Conservation (phyloP, 306 rosid species). For the Pueraria montana region DNA sequence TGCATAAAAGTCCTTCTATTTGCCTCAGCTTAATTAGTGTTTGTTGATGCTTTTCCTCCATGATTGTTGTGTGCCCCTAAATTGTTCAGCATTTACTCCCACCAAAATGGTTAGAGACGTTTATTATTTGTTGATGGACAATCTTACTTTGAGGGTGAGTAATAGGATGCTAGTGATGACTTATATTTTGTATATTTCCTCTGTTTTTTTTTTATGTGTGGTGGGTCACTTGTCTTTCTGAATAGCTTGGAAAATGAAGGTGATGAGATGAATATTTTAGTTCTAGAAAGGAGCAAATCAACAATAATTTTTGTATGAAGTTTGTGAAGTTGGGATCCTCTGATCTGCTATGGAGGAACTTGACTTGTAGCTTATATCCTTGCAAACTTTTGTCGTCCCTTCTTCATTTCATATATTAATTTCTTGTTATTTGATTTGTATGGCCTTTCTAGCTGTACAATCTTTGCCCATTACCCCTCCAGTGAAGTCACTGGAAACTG, state of each 20-base stretch:
- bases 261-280: not conserved
- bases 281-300: constrained; percentile 3
- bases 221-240: not conserved
- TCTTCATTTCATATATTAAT: not conserved
- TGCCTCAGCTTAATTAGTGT: not conserved
- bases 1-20: not conserved
- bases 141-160: not conserved
- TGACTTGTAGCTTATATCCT: not conserved
- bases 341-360: not conserved
- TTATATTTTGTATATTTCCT: not conserved
- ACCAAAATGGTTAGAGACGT: not conserved
- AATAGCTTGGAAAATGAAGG: not conserved
- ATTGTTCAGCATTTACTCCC: not conserved
- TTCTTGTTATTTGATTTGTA: not conserved
- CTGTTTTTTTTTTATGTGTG: not conserved
- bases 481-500: not conserved
- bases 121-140: not conserved
- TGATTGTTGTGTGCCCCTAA: not conserved
- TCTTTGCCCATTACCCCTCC: not conserved
- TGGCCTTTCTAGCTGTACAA: not conserved
- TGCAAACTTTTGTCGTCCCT: not conserved
- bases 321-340: not conserved
- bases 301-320: not conserved
- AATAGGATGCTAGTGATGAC: not conserved
- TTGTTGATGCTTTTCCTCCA: not conserved